phyloP scores from a whole-genome alignment of 2,329 filamentous ascomycete species.

The Diaporthe longicolla region DNA sequence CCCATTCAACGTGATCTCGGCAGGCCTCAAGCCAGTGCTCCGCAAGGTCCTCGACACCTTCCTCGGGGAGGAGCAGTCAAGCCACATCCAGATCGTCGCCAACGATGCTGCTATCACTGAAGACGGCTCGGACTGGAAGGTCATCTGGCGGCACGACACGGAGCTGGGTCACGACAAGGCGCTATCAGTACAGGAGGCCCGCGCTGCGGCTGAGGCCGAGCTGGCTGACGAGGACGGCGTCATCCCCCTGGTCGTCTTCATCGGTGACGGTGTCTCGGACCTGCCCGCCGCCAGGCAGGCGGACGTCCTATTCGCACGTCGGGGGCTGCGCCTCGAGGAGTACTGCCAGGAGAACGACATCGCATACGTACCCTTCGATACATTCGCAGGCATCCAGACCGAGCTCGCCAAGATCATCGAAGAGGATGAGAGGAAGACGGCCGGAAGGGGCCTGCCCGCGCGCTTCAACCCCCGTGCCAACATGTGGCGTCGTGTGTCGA shows the following conservation, averaged over 20 bases:
- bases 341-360: conserved; percentile 75
- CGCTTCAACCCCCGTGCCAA: conserved; percentile 78
- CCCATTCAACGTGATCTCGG: conserved; percentile 79
- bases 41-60: conserved; percentile 74
- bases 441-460: conserved; percentile 70
- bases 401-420: conserved; percentile 70
- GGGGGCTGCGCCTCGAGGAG: conserved; percentile 75
- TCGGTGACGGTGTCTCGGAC: conserved; percentile 78
- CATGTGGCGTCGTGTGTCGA: conserved; percentile 75
- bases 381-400: conserved; percentile 74
- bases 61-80: conserved; percentile 71
- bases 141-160: conserved; percentile 76
- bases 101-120: conserved; percentile 74
- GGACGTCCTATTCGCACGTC: conserved; percentile 76
- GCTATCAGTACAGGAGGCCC: conserved; percentile 73
- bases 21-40: conserved; percentile 75
- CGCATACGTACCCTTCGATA: conserved; percentile 73
- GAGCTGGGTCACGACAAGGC: conserved; percentile 78
- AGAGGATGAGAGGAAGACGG: conserved; percentile 73
- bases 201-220: conserved; percentile 67
- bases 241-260: conserved; percentile 77
- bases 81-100: conserved; percentile 76
- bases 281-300: conserved; percentile 75
- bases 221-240: conserved; percentile 70
- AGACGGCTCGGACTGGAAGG: conserved; percentile 74